Base-by-base conservation (phyloP, 2,329 filamentous ascomycete species). In the Eurotiales sp. region DNA sequence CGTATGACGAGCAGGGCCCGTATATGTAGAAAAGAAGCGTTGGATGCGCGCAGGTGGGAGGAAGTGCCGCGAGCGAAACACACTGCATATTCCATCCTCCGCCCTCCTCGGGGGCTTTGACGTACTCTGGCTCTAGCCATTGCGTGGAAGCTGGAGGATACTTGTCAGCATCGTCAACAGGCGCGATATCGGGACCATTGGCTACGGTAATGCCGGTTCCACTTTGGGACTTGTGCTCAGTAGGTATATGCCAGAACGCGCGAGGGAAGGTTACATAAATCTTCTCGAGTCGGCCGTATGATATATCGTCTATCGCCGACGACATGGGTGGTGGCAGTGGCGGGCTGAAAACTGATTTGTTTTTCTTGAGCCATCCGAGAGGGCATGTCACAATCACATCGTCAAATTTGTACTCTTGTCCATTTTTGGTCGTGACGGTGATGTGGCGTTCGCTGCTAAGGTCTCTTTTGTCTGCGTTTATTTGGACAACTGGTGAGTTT, bases 1-100 rank as follows among this genome's bases (percentile, higher is more conserved):
- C 61, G 42, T 74, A 56, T 10, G 66, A 61, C 23, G 70, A 66
- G 51, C 69, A 70, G 37, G 73, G 62, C 1, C 76, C 74, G 60
- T 76, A 72, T 41, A 71, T 67, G 62, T 77, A 96, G 77, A 95
- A 96, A 22, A 96, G 80, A 3, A 96, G 77, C 0, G 89, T 95
- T 7, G 90, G 87, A 54, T 95, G 90, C 0, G 85, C 78, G 46
- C 74, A 76, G 1, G 72, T 62, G 0, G 63, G 59, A 0, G 81
- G 77, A 2, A 95, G 76, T 2, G 85, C 82, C 37, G 86, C 84
- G 19, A 96, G 79, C 52, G 92, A 90, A 52, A 95, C 77, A 48
- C 83, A 80, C 70, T 92, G 86, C 67, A 89, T 86, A 55, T 84
- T 82, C 88, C 88, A 93, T 54, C 76, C 70, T 5, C 77, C 60